These are phyloP conservation scores for Claviceps capensis DNA, from an alignment of 2,329 filamentous ascomycete species.

Conservation along the genomic window DNA sequence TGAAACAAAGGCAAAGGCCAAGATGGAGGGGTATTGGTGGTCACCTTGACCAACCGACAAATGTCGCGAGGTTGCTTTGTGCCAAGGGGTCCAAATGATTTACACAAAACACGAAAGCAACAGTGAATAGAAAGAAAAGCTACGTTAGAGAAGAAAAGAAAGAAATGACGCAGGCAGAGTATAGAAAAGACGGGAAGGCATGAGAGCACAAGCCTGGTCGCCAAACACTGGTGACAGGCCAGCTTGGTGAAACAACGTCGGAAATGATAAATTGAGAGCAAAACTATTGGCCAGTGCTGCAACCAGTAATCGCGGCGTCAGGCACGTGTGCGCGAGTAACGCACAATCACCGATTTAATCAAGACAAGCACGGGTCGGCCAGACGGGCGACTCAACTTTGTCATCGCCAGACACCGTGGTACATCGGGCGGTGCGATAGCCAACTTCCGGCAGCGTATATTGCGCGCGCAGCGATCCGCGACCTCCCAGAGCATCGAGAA, in stretches of 20 bases:
- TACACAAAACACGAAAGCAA: neutral
- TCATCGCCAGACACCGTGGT: neutral
- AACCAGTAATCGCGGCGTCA: neutral
- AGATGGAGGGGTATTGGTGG: neutral
- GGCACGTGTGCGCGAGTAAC: constrained; percentile 3
- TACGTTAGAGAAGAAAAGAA: neutral
- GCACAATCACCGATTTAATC: no score
- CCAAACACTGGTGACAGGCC: neutral
- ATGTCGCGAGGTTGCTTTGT: neutral
- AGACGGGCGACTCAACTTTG: neutral
- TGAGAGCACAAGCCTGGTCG: neutral
- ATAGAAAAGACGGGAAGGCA: neutral
- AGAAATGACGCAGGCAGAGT: neutral
- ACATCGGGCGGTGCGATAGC: neutral
- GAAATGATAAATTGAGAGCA: neutral
- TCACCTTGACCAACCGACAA: neutral
- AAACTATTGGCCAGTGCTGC: constrained; percentile 4
- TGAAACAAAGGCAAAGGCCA: neutral
- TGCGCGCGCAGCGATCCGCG: neutral
- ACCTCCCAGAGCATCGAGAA: neutral
- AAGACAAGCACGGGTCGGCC: no score
- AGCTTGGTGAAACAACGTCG: neutral
- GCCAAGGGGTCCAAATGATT: neutral
- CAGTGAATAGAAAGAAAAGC: neutral
- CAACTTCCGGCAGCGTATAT: neutral